Evolutionary conservation across 495 filamentous ascomycete genomes (phyloP).

Genomic region (Aspergillus ellipticus): DNA sequence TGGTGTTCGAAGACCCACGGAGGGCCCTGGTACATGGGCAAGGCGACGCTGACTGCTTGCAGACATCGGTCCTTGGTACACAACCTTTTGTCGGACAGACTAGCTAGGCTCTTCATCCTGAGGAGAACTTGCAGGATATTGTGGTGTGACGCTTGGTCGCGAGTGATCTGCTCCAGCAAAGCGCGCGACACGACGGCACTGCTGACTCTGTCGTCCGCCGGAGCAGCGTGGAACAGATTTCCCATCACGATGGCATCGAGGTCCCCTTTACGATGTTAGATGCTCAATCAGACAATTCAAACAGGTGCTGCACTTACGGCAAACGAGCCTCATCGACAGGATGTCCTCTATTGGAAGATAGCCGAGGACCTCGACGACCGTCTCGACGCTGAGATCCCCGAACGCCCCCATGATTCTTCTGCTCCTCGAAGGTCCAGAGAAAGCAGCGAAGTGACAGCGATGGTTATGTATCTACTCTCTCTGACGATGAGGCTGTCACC

Average conservation of each 20-base stretch:
- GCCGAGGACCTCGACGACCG: neutral
- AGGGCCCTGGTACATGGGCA: neutral
- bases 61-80: neutral
- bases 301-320: too few species aligned
- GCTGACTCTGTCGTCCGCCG: neutral
- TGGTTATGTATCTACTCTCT: too few species aligned
- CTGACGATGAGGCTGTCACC: too few species aligned
- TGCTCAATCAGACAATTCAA: too few species aligned
- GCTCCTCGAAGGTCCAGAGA: neutral
- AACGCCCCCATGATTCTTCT: constrained; percentile 10
- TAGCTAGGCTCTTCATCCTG: neutral
- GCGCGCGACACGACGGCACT: neutral
- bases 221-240: neutral
- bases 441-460: neutral
- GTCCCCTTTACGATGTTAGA: too few species aligned
- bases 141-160: neutral
- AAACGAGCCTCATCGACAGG: neutral
- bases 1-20: neutral
- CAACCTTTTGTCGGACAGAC: neutral
- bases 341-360: neutral
- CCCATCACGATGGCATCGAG: neutral
- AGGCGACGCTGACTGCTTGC: neutral
- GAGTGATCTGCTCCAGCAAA: neutral
- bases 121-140: neutral
- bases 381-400: neutral